A percentile compares a stretch with the other conserved stretches of the same genome.
Conservation (phyloP, 2,329 filamentous ascomycete genomes). For the Pseudocercospora crystallina region DNA sequence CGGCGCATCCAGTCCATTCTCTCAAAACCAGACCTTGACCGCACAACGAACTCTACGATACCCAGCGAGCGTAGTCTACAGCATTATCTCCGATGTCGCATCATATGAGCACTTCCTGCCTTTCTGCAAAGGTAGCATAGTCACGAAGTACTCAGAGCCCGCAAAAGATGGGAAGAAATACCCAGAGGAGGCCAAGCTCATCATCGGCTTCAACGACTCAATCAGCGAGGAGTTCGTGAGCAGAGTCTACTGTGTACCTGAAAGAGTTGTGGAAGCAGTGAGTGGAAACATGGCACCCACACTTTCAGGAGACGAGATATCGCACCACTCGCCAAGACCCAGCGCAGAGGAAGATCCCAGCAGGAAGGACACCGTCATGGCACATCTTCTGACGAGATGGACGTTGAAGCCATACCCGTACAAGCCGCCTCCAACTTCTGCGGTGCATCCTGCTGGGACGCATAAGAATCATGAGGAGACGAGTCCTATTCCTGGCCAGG, state of each 20-base stretch:
- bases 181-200: constrained; percentile 75
- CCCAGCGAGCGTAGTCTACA: constrained; percentile 68
- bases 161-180: constrained; percentile 51
- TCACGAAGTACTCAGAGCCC: constrained; percentile 70
- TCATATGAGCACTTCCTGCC: constrained; percentile 86
- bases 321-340: constrained; percentile 42
- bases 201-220: constrained; percentile 78
- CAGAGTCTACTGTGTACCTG: constrained; percentile 73
- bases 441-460: constrained; percentile 32
- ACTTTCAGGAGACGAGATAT: constrained; percentile 41
- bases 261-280: constrained; percentile 72
- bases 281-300: constrained; percentile 58
- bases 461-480: constrained; percentile 43
- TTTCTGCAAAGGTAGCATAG: constrained; percentile 75
- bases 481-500: constrained; percentile 37
- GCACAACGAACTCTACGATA: constrained; percentile 78
- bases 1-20: constrained; percentile 44
- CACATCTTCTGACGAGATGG: constrained; percentile 70
- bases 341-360: constrained; percentile 40
- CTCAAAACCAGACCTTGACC: constrained; percentile 67
- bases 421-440: constrained; percentile 45
- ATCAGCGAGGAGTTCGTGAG: constrained; percentile 83
- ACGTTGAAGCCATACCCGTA: constrained; percentile 53
- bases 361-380: constrained; percentile 53
- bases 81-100: constrained; percentile 83